Conservation (phyloP, 192 early-diverging fungal genomes). For the Mortierella claussenii region DNA sequence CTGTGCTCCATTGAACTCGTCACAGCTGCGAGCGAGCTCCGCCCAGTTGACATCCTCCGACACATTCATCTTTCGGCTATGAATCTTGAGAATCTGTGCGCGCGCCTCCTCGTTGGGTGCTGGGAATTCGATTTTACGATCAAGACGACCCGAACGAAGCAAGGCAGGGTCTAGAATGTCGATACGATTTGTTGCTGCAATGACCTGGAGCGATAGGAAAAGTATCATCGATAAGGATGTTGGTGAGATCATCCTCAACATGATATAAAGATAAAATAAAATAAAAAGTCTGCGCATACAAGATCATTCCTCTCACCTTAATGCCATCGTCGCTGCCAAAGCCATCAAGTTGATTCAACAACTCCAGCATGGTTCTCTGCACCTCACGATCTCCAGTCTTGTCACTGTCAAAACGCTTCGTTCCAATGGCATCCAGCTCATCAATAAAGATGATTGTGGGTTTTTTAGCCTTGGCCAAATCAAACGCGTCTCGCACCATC, state of each 20-base stretch:
- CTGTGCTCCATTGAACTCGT: conserved; percentile 99
- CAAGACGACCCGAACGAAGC: conserved; percentile 87
- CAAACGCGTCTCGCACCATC: conserved; percentile 97
- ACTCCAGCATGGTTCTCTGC: conserved; percentile 98
- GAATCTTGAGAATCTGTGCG: conserved; percentile 96
- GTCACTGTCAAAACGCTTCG: conserved; percentile 98
- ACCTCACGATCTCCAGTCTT: conserved; percentile 99
- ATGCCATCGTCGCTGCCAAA: conserved; percentile 95
- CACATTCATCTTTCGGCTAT: conserved; percentile 99
- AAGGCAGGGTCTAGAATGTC: conserved; percentile 93
- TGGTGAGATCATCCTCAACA: neutral
- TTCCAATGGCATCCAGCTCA: conserved; percentile 98
- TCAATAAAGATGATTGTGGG: conserved; percentile 99
- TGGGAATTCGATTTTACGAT: conserved; percentile 95
- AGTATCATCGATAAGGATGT: neutral
- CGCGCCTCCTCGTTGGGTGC: conserved; percentile 93
- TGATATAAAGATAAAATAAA: neutral
- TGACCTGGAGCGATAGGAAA: conserved; percentile 71
- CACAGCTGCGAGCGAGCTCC: conserved; percentile 93
- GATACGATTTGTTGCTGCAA: conserved; percentile 98
- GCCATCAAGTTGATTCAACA: conserved; percentile 97
- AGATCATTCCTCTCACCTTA: conserved; percentile 70
- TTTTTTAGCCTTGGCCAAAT: conserved; percentile 96
- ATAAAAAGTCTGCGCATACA: neutral
- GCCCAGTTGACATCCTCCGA: conserved; percentile 94